Evolutionary conservation across 139 green algal genomes (phyloP).

Genomic region (Deuterostichococcus epilithicus): DNA sequence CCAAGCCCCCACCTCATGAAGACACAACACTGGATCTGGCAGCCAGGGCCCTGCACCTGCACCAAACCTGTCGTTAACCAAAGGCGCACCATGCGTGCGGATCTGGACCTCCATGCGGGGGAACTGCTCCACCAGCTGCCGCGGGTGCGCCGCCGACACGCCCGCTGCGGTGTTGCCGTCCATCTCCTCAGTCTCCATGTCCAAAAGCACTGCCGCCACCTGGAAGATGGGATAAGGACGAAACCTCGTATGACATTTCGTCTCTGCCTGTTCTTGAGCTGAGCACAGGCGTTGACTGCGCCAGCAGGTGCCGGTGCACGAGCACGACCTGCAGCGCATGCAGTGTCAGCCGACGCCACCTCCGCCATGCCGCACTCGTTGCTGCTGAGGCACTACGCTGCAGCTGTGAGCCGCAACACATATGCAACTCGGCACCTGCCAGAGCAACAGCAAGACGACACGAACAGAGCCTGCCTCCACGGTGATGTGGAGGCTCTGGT

Average conservation of each 20-base stretch:
- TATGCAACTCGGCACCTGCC: too few relatives aligned
- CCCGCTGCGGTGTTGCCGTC: neutral
- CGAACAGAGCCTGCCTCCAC: slow-evolving; percentile 35
- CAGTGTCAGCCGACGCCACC: neutral
- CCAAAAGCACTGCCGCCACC: neutral
- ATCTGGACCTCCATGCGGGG: slow-evolving; percentile 71
- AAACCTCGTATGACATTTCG: too few relatives aligned
- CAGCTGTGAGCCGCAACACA: neutral
- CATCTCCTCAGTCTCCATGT: neutral
- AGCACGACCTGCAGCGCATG: too few relatives aligned
- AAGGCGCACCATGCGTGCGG: slow-evolving; percentile 38
- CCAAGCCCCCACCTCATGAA: neutral
- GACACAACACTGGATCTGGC: neutral
- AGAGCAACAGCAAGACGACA: too few relatives aligned
- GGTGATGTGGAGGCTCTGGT: slow-evolving; percentile 83
- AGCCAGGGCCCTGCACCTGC: neutral
- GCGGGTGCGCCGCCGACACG: neutral
- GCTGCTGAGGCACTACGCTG: neutral
- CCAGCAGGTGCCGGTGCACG: too few relatives aligned
- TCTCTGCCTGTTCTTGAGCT: slow-evolving; percentile 3
- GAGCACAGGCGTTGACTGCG: too few relatives aligned
- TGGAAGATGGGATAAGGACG: neutral
- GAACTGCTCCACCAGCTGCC: neutral
- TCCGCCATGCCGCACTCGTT: neutral
- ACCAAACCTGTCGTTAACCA: neutral